Percentiles rank a stretch among this genome's conserved stretches.
Evolutionary conservation across 345 rosid species (phyloP).

Genomic region (Camelina neglecta): DNA sequence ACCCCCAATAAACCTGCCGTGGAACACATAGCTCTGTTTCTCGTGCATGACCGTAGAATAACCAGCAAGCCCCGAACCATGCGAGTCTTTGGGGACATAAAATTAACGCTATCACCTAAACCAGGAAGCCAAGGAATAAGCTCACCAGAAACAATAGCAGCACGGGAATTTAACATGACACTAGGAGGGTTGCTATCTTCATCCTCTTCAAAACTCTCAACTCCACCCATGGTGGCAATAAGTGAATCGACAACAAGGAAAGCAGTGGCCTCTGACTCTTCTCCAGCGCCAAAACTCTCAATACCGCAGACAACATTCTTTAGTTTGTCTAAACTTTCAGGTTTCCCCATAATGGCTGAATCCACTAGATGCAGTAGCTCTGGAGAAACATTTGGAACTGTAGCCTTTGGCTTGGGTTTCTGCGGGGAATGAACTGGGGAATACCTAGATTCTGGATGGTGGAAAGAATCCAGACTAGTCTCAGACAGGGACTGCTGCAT

Average conservation of each 20-base stretch:
- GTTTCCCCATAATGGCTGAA: conserved; percentile 99
- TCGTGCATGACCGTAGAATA: conserved; percentile 92
- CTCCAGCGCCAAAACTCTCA: conserved; percentile 79
- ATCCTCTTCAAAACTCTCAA: conserved; percentile 97
- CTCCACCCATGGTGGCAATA: conserved; percentile 99
- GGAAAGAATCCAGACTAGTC: conserved; percentile 59
- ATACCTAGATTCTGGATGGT: conserved; percentile 48
- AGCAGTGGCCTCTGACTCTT: conserved; percentile 79
- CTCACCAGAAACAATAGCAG: conserved; percentile 95
- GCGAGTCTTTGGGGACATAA: conserved; percentile 92
- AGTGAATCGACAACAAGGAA: conserved; percentile 94
- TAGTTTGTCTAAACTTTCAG: conserved; percentile 85
- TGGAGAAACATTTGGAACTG: conserved; percentile 92
- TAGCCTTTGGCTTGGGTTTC: conserved; percentile 67
- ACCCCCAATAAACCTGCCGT: conserved; percentile 88
- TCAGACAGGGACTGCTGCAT: conserved; percentile 59
- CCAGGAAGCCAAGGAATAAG: conserved; percentile 91
- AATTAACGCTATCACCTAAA: conserved; percentile 64
- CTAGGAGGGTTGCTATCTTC: conserved; percentile 97
- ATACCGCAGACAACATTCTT: conserved; percentile 82
- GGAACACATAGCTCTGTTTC: conserved; percentile 99
- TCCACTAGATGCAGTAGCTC: conserved; percentile 97
- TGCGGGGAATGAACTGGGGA: conserved; percentile 73
- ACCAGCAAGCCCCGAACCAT: conserved; percentile 96
- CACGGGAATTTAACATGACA: conserved; percentile 96